A percentile compares a stretch with the other conserved stretches of the same genome.
Evolutionary conservation across 495 filamentous ascomycete species (phyloP).

Genomic region (Cenococcum geophilum): DNA sequence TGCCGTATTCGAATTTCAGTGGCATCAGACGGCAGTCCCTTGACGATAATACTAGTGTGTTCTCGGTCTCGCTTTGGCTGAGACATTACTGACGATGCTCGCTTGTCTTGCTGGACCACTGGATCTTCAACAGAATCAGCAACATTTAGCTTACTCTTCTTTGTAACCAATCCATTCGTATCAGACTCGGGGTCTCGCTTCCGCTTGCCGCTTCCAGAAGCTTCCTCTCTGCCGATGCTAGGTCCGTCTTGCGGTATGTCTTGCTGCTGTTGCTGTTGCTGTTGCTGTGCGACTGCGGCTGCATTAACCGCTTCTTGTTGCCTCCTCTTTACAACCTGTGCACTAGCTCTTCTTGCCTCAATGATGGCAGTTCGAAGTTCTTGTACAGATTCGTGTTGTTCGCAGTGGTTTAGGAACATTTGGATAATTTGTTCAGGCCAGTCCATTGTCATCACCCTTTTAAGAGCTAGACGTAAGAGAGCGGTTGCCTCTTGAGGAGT

Average conservation of each 20-base stretch:
- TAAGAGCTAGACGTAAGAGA: constrained; percentile 67
- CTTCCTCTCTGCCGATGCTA: background rate
- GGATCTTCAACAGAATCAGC: constrained; percentile 9
- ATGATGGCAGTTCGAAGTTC: constrained; percentile 65
- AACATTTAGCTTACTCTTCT: constrained; percentile 19
- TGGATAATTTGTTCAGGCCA: constrained; percentile 88
- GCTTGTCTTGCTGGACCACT: constrained; percentile 22
- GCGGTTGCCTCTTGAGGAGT: constrained; percentile 61
- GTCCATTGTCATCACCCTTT: constrained; percentile 60
- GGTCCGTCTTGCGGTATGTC: constrained; percentile 22
- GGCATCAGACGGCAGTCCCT: constrained; percentile 61
- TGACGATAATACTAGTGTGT: constrained; percentile 75
- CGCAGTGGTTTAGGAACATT: constrained; percentile 74
- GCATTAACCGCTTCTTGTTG: constrained; percentile 54
- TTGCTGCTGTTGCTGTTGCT: constrained; percentile 35
- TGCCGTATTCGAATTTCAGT: constrained; percentile 69
- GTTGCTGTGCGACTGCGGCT: constrained; percentile 46
- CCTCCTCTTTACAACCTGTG: constrained; percentile 56
- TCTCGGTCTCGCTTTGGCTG: constrained; percentile 75
- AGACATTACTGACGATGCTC: constrained; percentile 38
- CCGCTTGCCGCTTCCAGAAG: constrained; percentile 25
- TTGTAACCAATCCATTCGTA: constrained; percentile 13
- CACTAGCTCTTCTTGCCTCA: constrained; percentile 59
- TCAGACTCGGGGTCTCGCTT: constrained; percentile 26
- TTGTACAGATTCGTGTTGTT: constrained; percentile 73